Evolutionary conservation across 164 flowering plant species (phyloP).

Genomic region (Hamamelis virginiana): DNA sequence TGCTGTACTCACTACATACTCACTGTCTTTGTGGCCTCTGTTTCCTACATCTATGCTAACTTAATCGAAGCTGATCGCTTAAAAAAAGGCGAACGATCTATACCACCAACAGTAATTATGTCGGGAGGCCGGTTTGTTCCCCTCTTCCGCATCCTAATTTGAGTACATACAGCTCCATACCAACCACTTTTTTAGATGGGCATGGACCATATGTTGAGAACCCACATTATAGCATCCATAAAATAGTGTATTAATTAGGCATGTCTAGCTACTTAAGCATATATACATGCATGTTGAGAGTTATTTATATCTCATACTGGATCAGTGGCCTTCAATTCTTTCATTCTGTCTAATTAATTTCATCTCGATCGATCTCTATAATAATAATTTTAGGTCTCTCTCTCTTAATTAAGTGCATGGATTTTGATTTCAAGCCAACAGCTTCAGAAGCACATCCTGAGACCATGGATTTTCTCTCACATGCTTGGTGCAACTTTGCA

Average conservation of each 20-base stretch:
- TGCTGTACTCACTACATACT: constrained; percentile 9
- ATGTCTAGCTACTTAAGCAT: not conserved
- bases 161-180: constrained; percentile 4
- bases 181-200: constrained; percentile 15
- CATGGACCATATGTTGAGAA: constrained; percentile 14
- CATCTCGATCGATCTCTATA: constrained; percentile 6
- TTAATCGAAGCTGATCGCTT: not conserved
- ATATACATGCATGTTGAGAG: not conserved
- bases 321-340: not conserved
- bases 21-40: not conserved
- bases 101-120: constrained; percentile 18
- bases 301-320: constrained; percentile 8
- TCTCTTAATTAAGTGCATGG: constrained; percentile 36
- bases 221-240: constrained; percentile 1
- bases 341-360: not conserved
- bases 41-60: constrained; percentile 2
- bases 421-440: constrained; percentile 31
- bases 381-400: not conserved
- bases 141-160: constrained; percentile 2
- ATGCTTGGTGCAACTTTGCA: constrained; percentile 84
- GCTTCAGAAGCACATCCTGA: constrained; percentile 66
- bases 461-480: constrained; percentile 79
- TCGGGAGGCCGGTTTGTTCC: constrained; percentile 2
- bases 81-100: no score
- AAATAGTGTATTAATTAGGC: not conserved